Evolutionary conservation across 805 yeast genomes (phyloP).

Genomic region (Pichia heedii): DNA sequence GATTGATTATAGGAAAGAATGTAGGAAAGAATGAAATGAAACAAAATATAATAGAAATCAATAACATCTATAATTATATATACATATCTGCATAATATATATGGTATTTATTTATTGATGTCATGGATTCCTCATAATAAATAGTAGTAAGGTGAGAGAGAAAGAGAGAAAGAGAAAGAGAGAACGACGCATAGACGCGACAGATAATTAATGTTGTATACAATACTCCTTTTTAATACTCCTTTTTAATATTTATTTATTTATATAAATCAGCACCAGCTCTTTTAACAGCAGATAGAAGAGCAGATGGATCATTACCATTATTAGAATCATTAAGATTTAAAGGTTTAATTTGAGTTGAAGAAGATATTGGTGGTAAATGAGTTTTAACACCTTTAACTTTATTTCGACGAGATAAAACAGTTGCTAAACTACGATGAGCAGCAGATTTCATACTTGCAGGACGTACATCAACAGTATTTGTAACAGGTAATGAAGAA

Average conservation of each 20-base stretch:
- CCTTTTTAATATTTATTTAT: too few relatives aligned
- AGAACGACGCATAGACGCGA: too few relatives aligned
- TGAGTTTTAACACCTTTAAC: not conserved
- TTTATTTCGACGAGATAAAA: constrained; percentile 22
- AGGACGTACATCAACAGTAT: constrained; percentile 71
- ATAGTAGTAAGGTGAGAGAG: too few relatives aligned
- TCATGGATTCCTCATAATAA: too few relatives aligned
- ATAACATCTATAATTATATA: too few relatives aligned
- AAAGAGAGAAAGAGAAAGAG: too few relatives aligned
- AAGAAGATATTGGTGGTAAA: not conserved
- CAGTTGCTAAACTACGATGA: constrained; percentile 65
- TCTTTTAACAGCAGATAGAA: constrained; percentile 13
- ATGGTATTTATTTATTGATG: not conserved
- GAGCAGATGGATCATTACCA: constrained; percentile 13
- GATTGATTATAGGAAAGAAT: not conserved
- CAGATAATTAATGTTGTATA: too few relatives aligned
- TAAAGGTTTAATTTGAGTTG: not conserved
- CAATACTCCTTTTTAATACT: too few relatives aligned
- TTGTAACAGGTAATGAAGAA: constrained; percentile 54
- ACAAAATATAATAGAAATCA: not conserved
- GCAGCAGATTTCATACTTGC: constrained; percentile 82
- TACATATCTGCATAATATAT: too few relatives aligned
- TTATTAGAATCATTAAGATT: constrained; percentile 6
- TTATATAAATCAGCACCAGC: constrained; percentile 38
- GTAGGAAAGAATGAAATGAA: not conserved